phyloP scores from a whole-genome alignment of 2,329 filamentous ascomycete genomes.

The Aspergillus fijiensis region DNA sequence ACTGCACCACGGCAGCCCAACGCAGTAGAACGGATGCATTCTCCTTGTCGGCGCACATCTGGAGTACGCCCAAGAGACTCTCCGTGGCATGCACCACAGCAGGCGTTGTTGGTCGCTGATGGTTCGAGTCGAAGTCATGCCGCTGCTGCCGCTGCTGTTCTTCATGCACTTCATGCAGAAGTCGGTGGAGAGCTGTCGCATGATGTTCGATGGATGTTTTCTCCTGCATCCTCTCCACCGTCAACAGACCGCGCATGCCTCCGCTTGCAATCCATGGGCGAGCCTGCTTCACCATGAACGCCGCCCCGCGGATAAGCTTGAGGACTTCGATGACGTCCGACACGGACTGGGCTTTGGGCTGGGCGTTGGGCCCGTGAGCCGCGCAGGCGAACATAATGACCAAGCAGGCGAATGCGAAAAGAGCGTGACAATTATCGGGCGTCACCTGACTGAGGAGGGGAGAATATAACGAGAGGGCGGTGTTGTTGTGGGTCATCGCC shows the following conservation, averaged over 20 bases:
- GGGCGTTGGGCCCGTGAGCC: not conserved
- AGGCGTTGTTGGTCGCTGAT: not conserved
- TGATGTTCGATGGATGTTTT: not conserved
- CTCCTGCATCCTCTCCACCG: not conserved
- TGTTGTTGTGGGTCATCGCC: constrained; percentile 13
- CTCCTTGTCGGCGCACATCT: not conserved
- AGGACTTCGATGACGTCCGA: constrained; percentile 13
- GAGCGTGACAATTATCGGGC: constrained; percentile 12
- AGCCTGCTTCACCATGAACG: constrained; percentile 11
- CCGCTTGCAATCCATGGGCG: constrained; percentile 15
- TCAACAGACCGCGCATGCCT: constrained; percentile 5
- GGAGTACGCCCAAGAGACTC: not conserved
- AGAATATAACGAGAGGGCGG: constrained; percentile 10
- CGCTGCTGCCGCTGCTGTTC: not conserved
- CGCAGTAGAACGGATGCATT: constrained; percentile 7
- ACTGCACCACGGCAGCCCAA: constrained; percentile 10
- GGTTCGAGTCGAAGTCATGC: not conserved
- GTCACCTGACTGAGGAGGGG: constrained; percentile 12
- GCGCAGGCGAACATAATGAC: constrained; percentile 11
- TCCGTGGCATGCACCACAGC: not conserved
- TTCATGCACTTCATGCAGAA: not conserved
- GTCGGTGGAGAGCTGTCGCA: not conserved
- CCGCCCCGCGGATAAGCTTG: constrained; percentile 10
- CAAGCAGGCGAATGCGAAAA: constrained; percentile 16
- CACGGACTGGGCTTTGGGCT: not conserved